These are phyloP conservation scores for Sclerospora graminicola DNA, from an alignment of 352 stramenopile species.

Conservation along the genomic window DNA sequence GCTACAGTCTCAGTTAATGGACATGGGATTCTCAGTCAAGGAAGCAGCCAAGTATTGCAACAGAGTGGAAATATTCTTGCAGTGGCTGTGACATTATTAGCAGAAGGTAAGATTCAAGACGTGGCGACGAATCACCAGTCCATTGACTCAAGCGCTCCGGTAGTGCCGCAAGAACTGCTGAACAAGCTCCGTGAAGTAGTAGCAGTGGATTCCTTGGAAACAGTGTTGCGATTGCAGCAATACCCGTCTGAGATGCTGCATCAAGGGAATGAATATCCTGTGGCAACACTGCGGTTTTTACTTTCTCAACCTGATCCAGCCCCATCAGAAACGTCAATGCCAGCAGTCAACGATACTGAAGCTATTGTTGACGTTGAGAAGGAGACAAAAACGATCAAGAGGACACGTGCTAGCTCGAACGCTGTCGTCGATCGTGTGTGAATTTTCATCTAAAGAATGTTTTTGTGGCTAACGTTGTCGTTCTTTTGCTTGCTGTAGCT, in stretches of 20 bases:
- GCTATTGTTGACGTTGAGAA: slow-evolving; percentile 11
- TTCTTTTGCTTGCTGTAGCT: slow-evolving; percentile 25
- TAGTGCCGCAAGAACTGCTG: slow-evolving; percentile 16
- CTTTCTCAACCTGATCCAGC: slow-evolving; percentile 10
- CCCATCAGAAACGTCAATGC: slow-evolving; percentile 1
- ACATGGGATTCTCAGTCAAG: slow-evolving; percentile 42
- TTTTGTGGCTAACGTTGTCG: neutral
- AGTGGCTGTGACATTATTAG: slow-evolving; percentile 30
- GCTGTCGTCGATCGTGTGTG: slow-evolving; percentile 25
- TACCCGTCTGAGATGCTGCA: slow-evolving; percentile 26
- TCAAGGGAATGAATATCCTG: slow-evolving; percentile 37
- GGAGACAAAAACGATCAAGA: neutral
- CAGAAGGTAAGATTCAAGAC: slow-evolving; percentile 7
- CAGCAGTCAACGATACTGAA: neutral
- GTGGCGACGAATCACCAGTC: neutral
- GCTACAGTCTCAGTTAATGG: slow-evolving; percentile 30
- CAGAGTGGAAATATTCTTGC: slow-evolving; percentile 22
- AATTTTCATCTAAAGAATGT: neutral
- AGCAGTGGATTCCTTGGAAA: slow-evolving; percentile 29
- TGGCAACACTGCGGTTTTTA: slow-evolving; percentile 24
- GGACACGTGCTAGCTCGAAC: neutral
- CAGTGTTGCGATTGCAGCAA: slow-evolving; percentile 36
- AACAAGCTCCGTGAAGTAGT: slow-evolving; percentile 19
- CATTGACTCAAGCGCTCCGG: slow-evolving; percentile 15
- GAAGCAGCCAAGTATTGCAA: slow-evolving; percentile 22